Base-by-base conservation (phyloP, 2,329 filamentous ascomycete species). In the Penicillium sp. region DNA sequence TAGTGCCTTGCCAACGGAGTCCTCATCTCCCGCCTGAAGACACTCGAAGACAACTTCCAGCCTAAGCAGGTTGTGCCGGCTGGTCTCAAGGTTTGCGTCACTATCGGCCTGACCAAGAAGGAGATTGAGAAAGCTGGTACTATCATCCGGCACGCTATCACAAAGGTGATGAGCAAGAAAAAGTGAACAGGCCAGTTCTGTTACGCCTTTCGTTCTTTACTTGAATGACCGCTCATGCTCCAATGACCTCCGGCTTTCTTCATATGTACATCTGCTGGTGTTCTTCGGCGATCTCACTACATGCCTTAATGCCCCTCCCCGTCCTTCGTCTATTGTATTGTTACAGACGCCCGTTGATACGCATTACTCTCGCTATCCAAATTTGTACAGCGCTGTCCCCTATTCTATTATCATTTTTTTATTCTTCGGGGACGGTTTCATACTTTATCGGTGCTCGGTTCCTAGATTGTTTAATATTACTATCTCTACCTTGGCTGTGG, bases 81-180 rank as follows among this genome's bases (percentile, higher is more conserved):
- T 10, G 92, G 92, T 0, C 84, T 99, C 65, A 97, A 98, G 80
- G 87, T 98, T 13, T 98, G 94, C 74, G 84, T 97, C 58, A 97
- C 93, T 0, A 91, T 87, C 5, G 95, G 91, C 1, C 81, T 99
- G 65, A 91, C 91, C 26, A 96, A 91, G 83, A 97, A 96, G 81
- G 95, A 99, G 77, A 91, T 93, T 58, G 96, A 99, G 81, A 97
- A 96, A 82, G 92, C 95, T 0, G 95, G 93, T 15, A 88, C 89
- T 8, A 89, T 87, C 10, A 93, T 99, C 68, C 85, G 94, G 63
- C 93, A 97, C 79, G 94, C 95, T 15, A 91, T 98, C 68, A 96
- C 93, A 56, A 97, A 97, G 81, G 88, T 98, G 64, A 88, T 99
- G 84, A 85, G 83, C 70, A 80, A 80, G 71, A 80, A 79, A 73